Base-by-base conservation (phyloP, 148 eudicot genomes). In the Rhododendron molle region DNA sequence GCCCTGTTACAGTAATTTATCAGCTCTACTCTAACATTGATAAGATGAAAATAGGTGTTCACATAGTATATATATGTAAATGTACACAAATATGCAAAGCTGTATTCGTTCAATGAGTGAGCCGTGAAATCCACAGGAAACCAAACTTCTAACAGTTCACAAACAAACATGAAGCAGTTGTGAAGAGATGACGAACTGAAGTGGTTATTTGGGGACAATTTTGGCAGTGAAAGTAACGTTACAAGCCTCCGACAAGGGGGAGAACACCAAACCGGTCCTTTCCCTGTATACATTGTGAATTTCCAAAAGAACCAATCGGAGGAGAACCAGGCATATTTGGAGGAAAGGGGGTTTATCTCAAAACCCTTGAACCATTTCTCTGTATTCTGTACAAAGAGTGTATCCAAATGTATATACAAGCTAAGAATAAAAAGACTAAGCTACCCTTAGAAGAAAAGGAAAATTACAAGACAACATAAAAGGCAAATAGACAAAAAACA, bases 1-100 rank as follows among this genome's bases (percentile, higher is more conserved):
- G 14, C 98, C 98, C 98, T 95, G 82, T 6, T 34, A 38, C 0
- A 5, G n/a, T 18, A 21, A 6, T 60, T 23, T 60, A 60, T 60
- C 67, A 60, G 12, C 26, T 60, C 28, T 60, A 60, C 56, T 52
- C 56, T 10, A 2, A 40, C 28, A 7, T 60, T 7, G 67, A 21
- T 21, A 60, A 52, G 7, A 23, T 60, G n/a, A 21, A 21, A 58
- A 21, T 21, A 21, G 21, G 8, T 58, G 3, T 60, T 60, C 69
- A 3, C 56, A 14, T 62, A 2, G 36, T 34, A 34, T 34, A 34
- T 34, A 34, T 23, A 62, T 62, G 28, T 62, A 62, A 3, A 65
- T 28, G 4, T 28, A 26, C 10, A 11, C 0, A 67, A 21, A 7
- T 67, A 40, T 40, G 30, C 14, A 67, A 60, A 8, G 26, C 18